phyloP scores from a whole-genome alignment of 805 yeast genomes.

The Barnettozyma sp. region DNA sequence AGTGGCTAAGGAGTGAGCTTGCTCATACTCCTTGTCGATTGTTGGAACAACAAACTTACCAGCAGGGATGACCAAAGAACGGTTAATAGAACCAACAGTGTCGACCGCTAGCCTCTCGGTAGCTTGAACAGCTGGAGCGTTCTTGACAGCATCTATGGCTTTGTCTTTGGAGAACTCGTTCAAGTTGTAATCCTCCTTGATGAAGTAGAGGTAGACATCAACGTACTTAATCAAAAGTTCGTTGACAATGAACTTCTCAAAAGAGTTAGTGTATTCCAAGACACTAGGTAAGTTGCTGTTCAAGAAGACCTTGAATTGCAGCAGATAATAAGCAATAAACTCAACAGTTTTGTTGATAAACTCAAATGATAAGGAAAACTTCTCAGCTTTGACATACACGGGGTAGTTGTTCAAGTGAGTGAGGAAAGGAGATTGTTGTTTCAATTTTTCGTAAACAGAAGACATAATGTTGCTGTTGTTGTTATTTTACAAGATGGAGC shows the following conservation, averaged over 20 bases:
- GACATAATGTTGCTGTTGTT: background rate
- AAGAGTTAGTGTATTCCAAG: background rate
- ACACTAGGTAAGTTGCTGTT: slow-evolving; percentile 6
- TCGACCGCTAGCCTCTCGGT: slow-evolving; percentile 1
- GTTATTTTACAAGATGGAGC: background rate
- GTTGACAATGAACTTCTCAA: slow-evolving; percentile 4
- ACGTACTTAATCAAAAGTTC: slow-evolving; percentile 5
- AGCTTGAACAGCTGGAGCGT: slow-evolving; percentile 6
- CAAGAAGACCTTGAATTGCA: background rate
- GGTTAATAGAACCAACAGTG: slow-evolving; percentile 1
- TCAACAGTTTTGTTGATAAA: slow-evolving; percentile 2
- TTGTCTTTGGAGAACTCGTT: slow-evolving; percentile 1
- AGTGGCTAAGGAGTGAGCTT: slow-evolving; percentile 5
- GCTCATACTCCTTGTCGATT: slow-evolving; percentile 2
- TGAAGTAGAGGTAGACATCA: slow-evolving; percentile 6
- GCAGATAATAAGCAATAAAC: slow-evolving; percentile 2
- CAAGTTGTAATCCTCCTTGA: slow-evolving; percentile 7
- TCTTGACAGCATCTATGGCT: slow-evolving; percentile 3
- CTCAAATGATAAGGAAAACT: slow-evolving; percentile 7
- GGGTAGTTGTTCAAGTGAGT: slow-evolving; percentile 5
- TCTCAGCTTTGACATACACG: slow-evolving; percentile 4
- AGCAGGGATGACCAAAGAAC: slow-evolving; percentile 2
- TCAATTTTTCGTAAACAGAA: slow-evolving; percentile 4
- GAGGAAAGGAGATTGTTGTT: slow-evolving; percentile 5
- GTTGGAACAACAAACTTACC: slow-evolving; percentile 2